Percentiles rank a stretch among this genome's conserved stretches.
Conservation (phyloP, 257 asterid genomes). For the Plantago ovata region DNA sequence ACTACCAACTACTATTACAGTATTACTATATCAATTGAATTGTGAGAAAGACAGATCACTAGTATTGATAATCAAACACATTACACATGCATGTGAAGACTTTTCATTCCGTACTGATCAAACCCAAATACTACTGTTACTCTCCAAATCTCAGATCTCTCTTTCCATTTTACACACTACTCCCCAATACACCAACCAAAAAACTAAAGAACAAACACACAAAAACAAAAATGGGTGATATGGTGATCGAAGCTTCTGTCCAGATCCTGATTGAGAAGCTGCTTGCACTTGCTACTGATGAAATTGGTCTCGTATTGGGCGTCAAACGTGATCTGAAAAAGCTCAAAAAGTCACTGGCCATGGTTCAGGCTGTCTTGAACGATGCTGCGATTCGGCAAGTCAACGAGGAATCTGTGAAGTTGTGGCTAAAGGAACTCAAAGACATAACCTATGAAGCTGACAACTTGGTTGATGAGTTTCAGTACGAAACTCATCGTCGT, state of each 20-base stretch:
- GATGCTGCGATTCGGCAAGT: constrained; percentile 16
- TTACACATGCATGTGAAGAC: too few species aligned
- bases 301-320: neutral
- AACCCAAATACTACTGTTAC: too few species aligned
- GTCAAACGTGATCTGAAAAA: too few species aligned
- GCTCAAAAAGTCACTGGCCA: neutral
- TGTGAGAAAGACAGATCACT: too few species aligned
- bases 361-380: constrained; percentile 13
- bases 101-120: too few species aligned
- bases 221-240: neutral
- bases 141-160: too few species aligned
- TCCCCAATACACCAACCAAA: too few species aligned
- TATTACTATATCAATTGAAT: too few species aligned
- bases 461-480: constrained; percentile 9
- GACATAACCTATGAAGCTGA: constrained; percentile 6
- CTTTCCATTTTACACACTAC: too few species aligned
- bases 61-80: too few species aligned
- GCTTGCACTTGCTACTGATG: constrained; percentile 1
- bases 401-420: neutral
- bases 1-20: too few species aligned
- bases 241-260: constrained; percentile 5
- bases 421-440: constrained; percentile 19
- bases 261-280: constrained; percentile 2
- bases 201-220: too few species aligned
- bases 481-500: neutral